Base-by-base conservation (phyloP, 2,329 filamentous ascomycete genomes). In the Arthrobotrys sphaeroides region DNA sequence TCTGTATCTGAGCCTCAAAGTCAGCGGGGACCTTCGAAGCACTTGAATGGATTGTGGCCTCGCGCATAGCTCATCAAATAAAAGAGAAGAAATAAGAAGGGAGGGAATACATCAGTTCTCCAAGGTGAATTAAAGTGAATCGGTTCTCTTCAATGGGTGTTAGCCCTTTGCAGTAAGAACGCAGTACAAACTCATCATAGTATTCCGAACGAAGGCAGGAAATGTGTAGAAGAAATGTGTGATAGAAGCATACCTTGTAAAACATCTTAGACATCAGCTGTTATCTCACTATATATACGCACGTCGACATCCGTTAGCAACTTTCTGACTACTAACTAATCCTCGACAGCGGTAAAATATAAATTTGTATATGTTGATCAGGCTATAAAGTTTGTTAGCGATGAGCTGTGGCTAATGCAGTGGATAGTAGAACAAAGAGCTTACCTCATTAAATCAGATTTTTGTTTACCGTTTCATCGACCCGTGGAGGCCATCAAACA, bases 381-480 rank as follows among this genome's bases (percentile, higher is more conserved):
- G 64, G 26, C 22, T 24, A 9, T 18, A 18, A 26, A 7, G 51
- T 9, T 57, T 16, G 65, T 72, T 75, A 78, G 55, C 47, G 5
- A 53, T 80, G 76, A 80, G 78, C 64, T 6, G 10, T 5, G 40
- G 5, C 22, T 22, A 6, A 33, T 31, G 12, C 10, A 13, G 13
- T 22, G 26, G 38, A 13, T 10, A n/a, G n/a, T n/a, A n/a, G 62
- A 5, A 59, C 22, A 60, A 51, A 70, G 31, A 45, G 74, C 80
- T 79, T 82, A 83, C 82, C 82, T 83, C 82, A 84, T 83, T 83
- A 83, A 83, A 84, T 84, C 82, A 83, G 82, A 83, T 81, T 83
- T 83, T 82, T 80, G 80, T 82, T 82, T 82, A 82, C 78, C 64
- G 64, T 69, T 68, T 75, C 72, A 75, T 75, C 49, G 42, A 69